Conservation (phyloP, 768 basidiomycete species). For the Psilocybe tampanensis region DNA sequence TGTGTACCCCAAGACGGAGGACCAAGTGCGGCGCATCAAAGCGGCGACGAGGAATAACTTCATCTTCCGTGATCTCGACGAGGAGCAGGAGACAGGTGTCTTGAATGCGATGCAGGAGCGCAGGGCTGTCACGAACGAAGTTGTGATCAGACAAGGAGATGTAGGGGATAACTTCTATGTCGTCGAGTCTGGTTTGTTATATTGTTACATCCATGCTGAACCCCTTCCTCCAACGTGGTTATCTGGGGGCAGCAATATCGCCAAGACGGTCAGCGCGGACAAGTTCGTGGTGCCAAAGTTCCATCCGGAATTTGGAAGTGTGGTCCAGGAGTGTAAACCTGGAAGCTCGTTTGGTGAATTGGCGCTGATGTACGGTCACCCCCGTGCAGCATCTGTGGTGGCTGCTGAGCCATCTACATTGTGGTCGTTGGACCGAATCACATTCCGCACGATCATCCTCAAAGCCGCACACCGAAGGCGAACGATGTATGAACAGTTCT, state of each 20-base stretch:
- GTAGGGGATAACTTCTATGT: slow-evolving; percentile 98
- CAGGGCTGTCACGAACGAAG: slow-evolving; percentile 66
- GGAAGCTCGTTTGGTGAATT: slow-evolving; percentile 94
- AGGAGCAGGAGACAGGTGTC: slow-evolving; percentile 93
- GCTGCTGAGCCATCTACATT: slow-evolving; percentile 81
- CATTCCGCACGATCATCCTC: slow-evolving; percentile 96
- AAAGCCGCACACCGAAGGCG: slow-evolving; percentile 89
- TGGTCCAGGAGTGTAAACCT: slow-evolving; percentile 83
- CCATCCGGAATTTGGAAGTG: slow-evolving; percentile 73
- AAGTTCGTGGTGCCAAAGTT: slow-evolving; percentile 65
- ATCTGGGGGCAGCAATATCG: slow-evolving; percentile 38
- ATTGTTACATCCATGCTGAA: slow-evolving; percentile 79
- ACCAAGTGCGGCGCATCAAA: slow-evolving; percentile 88
- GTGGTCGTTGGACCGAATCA: slow-evolving; percentile 97
- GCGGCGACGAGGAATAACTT: slow-evolving; percentile 87
- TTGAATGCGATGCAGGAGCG: slow-evolving; percentile 95
- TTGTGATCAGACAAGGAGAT: slow-evolving; percentile 97
- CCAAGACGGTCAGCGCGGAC: slow-evolving; percentile 41
- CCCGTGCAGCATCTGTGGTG: slow-evolving; percentile 92
- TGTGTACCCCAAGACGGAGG: slow-evolving; percentile 73
- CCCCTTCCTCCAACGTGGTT: slow-evolving; percentile 64
- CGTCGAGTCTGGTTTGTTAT: slow-evolving; percentile 85
- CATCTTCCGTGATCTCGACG: slow-evolving; percentile 94
- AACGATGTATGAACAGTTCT: slow-evolving; percentile 96
- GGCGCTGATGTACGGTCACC: slow-evolving; percentile 97